Evolutionary conservation across 257 asterid species (phyloP).

Genomic region (Fraxinus quadrangulata): DNA sequence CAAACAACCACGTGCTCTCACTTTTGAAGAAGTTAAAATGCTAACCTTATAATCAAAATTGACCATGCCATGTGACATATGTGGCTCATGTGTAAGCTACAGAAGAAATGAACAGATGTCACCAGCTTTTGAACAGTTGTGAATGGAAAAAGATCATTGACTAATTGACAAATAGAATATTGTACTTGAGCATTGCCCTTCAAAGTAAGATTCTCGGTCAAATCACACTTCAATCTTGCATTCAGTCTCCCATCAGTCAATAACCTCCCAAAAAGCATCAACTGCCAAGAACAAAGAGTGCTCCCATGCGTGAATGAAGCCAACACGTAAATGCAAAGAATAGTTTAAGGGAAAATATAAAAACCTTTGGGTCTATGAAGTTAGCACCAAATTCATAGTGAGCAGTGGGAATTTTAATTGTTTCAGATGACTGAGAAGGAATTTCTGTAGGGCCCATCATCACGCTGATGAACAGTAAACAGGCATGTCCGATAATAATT

Average conservation of each 20-base stretch:
- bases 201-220: conserved; percentile 78
- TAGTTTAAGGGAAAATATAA: conserved; percentile 3
- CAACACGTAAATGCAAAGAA: conserved; percentile 13
- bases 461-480: conserved; percentile 52
- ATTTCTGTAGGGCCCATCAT: conserved; percentile 96
- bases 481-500: conserved; percentile 12
- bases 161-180: conserved; percentile 22
- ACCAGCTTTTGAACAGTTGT: conserved; percentile 9
- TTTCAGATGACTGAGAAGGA: conserved; percentile 89
- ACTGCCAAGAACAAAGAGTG: conserved; percentile 49
- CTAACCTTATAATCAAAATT: conserved; percentile 95
- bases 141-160: conserved; percentile 9
- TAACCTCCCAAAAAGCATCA: conserved; percentile 90
- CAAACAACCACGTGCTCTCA: background rate
- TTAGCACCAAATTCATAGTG: conserved; percentile 97
- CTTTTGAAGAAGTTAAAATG: background rate
- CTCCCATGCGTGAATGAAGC: conserved; percentile 29
- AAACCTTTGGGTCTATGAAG: conserved; percentile 82
- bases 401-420: conserved; percentile 81
- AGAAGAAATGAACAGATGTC: conserved; percentile 23
- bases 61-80: conserved; percentile 93
- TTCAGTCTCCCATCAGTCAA: conserved; percentile 88
- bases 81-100: conserved; percentile 90
- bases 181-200: conserved; percentile 92
- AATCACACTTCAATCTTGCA: conserved; percentile 93